A percentile compares a stretch with the other conserved stretches of the same genome.
Evolutionary conservation across 208 protist species (phyloP).

Genomic region (Angomonas desouzai): DNA sequence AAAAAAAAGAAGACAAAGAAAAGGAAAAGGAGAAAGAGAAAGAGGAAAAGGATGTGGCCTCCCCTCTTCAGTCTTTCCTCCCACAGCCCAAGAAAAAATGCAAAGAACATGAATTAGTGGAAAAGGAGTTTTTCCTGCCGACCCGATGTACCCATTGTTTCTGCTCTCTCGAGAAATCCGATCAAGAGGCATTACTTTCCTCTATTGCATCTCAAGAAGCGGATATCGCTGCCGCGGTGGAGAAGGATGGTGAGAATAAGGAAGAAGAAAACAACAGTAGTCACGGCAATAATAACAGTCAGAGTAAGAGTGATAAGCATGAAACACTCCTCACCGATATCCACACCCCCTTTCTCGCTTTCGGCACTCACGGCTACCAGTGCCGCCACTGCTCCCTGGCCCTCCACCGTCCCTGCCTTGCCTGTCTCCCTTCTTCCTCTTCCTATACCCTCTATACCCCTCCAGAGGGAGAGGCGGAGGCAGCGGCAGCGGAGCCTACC

Average conservation of each 20-base stretch:
- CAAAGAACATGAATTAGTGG: neutral
- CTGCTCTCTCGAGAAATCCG: neutral
- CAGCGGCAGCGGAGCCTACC: neutral
- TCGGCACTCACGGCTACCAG: slow-evolving; percentile 38
- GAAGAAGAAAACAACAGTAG: neutral
- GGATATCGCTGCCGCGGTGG: neutral
- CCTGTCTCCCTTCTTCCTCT: slow-evolving; percentile 9
- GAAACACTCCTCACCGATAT: neutral
- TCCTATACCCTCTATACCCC: slow-evolving; percentile 12
- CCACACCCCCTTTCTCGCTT: slow-evolving; percentile 26
- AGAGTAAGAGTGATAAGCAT: neutral
- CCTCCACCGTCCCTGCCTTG: slow-evolving; percentile 42
- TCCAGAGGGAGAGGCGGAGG: slow-evolving; percentile 10
- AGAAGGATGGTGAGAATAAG: neutral
- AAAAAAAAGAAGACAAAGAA: neutral
- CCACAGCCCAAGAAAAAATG: neutral
- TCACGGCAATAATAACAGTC: neutral
- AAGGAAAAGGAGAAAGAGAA: neutral
- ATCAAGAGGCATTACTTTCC: neutral
- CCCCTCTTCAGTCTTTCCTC: neutral
- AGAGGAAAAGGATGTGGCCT: neutral
- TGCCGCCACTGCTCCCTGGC: slow-evolving; percentile 30
- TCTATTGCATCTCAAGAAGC: neutral
- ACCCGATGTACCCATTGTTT: neutral
- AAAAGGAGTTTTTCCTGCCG: neutral